Percentiles rank a stretch among this genome's conserved stretches.
Evolutionary conservation across 2,329 filamentous ascomycete genomes (phyloP).

Genomic region (Ceratocystis destructans): DNA sequence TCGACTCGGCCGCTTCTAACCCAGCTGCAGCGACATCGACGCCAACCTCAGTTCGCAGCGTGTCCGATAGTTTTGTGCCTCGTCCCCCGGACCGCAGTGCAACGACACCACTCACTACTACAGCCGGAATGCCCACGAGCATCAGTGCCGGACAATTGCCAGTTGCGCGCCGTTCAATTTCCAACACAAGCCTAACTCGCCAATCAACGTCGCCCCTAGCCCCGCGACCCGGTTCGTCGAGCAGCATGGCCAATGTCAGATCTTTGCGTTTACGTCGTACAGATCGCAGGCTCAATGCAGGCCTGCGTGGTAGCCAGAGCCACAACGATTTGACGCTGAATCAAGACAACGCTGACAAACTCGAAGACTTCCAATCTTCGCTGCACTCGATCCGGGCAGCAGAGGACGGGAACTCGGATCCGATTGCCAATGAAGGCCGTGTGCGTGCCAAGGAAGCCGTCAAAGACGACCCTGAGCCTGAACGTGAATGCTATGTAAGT

Average conservation of each 20-base stretch:
- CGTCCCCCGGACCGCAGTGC: background rate
- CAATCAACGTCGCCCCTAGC: slow-evolving; percentile 41
- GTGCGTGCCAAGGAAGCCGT: slow-evolving; percentile 52
- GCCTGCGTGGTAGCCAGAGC: slow-evolving; percentile 39
- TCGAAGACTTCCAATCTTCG: background rate
- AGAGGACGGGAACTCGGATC: slow-evolving; percentile 1
- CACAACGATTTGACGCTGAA: slow-evolving; percentile 8
- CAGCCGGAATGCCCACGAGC: slow-evolving; percentile 7
- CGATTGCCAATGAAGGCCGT: slow-evolving; percentile 64
- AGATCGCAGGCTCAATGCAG: slow-evolving; percentile 56
- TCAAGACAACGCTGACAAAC: background rate
- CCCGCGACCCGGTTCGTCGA: slow-evolving; percentile 49
- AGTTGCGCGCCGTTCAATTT: slow-evolving; percentile 32
- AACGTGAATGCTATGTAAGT: slow-evolving; percentile 15
- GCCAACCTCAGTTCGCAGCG: slow-evolving; percentile 25
- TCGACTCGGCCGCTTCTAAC: background rate
- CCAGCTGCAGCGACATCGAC: background rate
- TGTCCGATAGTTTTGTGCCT: slow-evolving; percentile 28
- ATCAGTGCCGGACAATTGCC: slow-evolving; percentile 22
- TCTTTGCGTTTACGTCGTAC: slow-evolving; percentile 57
- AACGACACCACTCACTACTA: slow-evolving; percentile 1
- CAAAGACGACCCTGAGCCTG: background rate
- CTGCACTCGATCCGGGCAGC: background rate
- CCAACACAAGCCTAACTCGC: slow-evolving; percentile 41
- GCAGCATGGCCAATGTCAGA: slow-evolving; percentile 40